Conservation (phyloP, 257 asterid genomes). For the Linderniella brevidens region DNA sequence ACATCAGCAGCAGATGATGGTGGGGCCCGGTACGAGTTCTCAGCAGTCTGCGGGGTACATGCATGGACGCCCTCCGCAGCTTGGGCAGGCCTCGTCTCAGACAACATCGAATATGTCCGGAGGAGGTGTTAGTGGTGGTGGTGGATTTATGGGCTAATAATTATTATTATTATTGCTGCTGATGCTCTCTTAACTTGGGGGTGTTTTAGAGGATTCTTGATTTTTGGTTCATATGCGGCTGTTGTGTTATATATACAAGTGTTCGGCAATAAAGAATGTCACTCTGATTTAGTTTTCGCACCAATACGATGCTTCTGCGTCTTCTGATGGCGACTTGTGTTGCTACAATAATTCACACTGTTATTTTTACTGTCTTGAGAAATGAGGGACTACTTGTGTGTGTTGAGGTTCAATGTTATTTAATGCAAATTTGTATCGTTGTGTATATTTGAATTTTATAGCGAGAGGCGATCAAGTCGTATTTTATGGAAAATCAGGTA, state of each 20-base stretch:
- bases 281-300: too few relatives aligned
- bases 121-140: conserved; percentile 28
- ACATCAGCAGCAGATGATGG: conserved; percentile 33
- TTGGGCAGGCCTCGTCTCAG: conserved; percentile 30
- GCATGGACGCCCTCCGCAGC: conserved; percentile 39
- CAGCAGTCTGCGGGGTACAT: conserved; percentile 41
- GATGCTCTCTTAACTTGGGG: background rate
- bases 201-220: background rate
- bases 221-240: background rate
- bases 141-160: conserved; percentile 32
- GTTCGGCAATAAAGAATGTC: too few relatives aligned
- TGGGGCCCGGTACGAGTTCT: conserved; percentile 38
- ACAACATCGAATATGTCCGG: conserved; percentile 50
- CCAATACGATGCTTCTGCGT: too few relatives aligned
- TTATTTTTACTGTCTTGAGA: background rate
- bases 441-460: too few relatives aligned
- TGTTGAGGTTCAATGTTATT: background rate
- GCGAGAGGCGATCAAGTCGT: too few relatives aligned
- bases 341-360: background rate
- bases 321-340: background rate
- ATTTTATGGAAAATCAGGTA: too few relatives aligned
- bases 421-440: too few relatives aligned
- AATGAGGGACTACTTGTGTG: background rate
- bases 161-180: too few relatives aligned
- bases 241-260: too few relatives aligned